Evolutionary conservation across 805 yeast genomes (phyloP), one percentile per base, ranked within the genome.

Genomic region (Isabelozyma rhagii): DNA sequence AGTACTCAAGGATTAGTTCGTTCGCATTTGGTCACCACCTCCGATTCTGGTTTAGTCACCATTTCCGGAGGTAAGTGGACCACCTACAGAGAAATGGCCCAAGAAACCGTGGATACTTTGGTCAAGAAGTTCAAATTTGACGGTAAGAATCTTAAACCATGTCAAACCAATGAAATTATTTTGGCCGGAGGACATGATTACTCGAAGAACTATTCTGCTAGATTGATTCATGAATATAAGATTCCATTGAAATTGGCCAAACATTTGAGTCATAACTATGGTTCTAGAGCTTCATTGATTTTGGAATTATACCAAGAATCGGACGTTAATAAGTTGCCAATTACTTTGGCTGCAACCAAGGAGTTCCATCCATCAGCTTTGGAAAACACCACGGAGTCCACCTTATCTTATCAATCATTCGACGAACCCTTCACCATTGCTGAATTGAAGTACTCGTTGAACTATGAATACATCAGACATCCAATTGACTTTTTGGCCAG

Each of bases 11-110:
- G 91, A 47, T 77, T 92, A 56, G 98, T 92, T 42, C 85, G 98
- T 74, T 87, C 89, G 57, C 98, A 92, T 70, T 77, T 92, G 60
- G 79, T 92, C 48, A 80, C 86, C 61, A 77, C 82, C 29, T 81
- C 96, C 34, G 83, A 78, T 51, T 78, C 87, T 49, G 94, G 93
- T 25, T 79, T 92, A 58, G 77, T 92, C 39, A 92, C 98, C 39
- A 87, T 92, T 57, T 85, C 96, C 15, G 98, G 97, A 62, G 98
- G 98, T 68, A 92, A 92, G 74, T 92, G 98, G 98, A 92, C 98
- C 47, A 92, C 98, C 38, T 93, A 92, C 77, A 82, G 97, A 75
- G 96, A 90, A 75, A 92, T 92, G 97, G 97, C 97, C 18, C 85
- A 92, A 73, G 97, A 93, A 74, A 89, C 97, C 43, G 84, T 92